phyloP scores from a whole-genome alignment of 2,329 filamentous ascomycete genomes.

The Fusarium verrucosum region DNA sequence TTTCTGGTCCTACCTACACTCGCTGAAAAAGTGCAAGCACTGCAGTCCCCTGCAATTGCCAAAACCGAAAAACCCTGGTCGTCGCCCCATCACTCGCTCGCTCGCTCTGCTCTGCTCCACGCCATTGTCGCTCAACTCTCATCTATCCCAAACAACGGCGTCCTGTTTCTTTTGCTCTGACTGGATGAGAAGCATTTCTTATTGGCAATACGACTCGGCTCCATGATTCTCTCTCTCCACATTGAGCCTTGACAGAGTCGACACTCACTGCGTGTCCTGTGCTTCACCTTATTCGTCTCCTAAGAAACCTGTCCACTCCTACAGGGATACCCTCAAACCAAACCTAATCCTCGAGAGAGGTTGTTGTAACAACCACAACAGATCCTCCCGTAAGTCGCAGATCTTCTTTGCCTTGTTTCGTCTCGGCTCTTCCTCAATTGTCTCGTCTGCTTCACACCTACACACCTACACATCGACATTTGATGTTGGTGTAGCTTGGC shows the following conservation, averaged over 20 bases:
- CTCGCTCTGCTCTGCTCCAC: slow-evolving; percentile 37
- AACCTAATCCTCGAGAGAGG: slow-evolving; percentile 37
- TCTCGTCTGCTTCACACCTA: slow-evolving; percentile 4
- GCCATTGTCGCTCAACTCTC: slow-evolving; percentile 28
- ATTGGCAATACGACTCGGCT: slow-evolving; percentile 25
- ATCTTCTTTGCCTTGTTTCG: slow-evolving; percentile 16
- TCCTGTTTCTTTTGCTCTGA: slow-evolving; percentile 24
- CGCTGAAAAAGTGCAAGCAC: slow-evolving; percentile 10
- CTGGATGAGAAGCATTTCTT: slow-evolving; percentile 23
- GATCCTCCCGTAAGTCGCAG: slow-evolving; percentile 39
- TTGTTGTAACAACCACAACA: slow-evolving; percentile 42
- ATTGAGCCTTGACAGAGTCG: slow-evolving; percentile 30
- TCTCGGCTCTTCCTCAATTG: slow-evolving; percentile 1
- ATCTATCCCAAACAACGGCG: slow-evolving; percentile 42
- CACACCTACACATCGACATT: slow-evolving; percentile 10
- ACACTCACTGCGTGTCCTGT: slow-evolving; percentile 29
- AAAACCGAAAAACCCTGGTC: slow-evolving; percentile 35
- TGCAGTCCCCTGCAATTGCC: slow-evolving; percentile 29
- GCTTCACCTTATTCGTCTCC: slow-evolving; percentile 37
- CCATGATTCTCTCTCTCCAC: slow-evolving; percentile 35
- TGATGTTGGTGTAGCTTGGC: slow-evolving; percentile 17
- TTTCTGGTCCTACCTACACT: slow-evolving; percentile 16
- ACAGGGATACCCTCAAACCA: slow-evolving; percentile 43
- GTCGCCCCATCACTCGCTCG: slow-evolving; percentile 34
- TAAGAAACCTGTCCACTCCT: slow-evolving; percentile 40